phyloP scores from a whole-genome alignment of 2,329 filamentous ascomycete species.

The Graphilbum ipis-grandicollis region DNA sequence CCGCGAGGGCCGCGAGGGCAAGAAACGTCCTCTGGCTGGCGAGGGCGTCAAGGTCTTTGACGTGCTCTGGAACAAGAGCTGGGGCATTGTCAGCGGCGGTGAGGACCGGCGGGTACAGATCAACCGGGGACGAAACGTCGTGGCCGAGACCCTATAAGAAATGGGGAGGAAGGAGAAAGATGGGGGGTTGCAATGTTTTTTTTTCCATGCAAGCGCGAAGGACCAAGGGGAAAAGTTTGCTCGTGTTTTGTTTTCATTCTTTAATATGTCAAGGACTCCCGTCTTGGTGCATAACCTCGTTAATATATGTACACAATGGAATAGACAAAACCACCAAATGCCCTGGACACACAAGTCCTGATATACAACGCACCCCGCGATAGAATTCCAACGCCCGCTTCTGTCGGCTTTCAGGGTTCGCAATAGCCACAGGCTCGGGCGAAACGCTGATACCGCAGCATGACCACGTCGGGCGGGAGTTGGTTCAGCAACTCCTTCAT shows the following conservation, averaged over 20 bases:
- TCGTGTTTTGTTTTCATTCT: neutral
- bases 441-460: conserved; percentile 14
- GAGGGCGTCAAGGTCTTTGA: conserved; percentile 83
- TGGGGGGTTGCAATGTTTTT: too few species aligned
- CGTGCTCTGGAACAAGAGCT: conserved; percentile 67
- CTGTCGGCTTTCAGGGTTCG: neutral
- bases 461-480: conserved; percentile 12
- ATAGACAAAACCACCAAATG: too few species aligned
- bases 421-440: conserved; percentile 9
- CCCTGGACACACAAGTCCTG: too few species aligned
- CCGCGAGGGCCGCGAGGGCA: conserved; percentile 46
- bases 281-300: too few species aligned
- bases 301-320: too few species aligned
- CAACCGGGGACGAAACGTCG: conserved; percentile 47
- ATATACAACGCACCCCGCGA: too few species aligned
- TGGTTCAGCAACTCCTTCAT: conserved; percentile 26
- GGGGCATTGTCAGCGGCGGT: conserved; percentile 80
- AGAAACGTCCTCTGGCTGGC: conserved; percentile 49
- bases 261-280: too few species aligned
- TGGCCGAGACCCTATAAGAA: conserved; percentile 14
- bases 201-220: too few species aligned
- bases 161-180: too few species aligned
- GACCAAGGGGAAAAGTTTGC: too few species aligned
- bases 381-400: too few species aligned
- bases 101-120: conserved; percentile 94